These are phyloP conservation scores for Botryotinia globosa DNA, from an alignment of 2,329 filamentous ascomycete genomes.

Conservation along the genomic window DNA sequence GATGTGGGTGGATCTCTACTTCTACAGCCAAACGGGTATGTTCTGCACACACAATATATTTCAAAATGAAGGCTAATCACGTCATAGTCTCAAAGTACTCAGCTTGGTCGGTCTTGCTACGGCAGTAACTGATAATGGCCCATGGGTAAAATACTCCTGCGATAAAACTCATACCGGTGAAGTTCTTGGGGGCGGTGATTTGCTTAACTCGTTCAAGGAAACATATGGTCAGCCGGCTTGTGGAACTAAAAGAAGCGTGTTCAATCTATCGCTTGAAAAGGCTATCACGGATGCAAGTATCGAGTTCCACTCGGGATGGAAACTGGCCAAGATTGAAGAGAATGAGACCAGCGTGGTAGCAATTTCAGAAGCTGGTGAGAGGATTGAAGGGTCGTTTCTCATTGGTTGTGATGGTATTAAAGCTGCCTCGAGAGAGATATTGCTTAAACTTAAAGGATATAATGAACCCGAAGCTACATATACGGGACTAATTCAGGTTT, in stretches of 20 bases:
- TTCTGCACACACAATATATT: neutral
- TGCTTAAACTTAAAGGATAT: conserved; percentile 10
- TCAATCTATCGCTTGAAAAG: conserved; percentile 19
- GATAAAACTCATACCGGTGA: conserved; percentile 6
- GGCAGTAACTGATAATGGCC: neutral
- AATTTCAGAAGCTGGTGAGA: conserved; percentile 10
- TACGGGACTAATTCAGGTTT: conserved; percentile 20
- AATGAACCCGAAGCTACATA: conserved; percentile 17
- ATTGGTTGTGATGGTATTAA: conserved; percentile 26
- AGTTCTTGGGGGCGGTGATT: conserved; percentile 7
- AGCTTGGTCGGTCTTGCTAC: conserved; percentile 2
- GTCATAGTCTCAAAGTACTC: conserved; percentile 19
- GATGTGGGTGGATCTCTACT: conserved; percentile 19
- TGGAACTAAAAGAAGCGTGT: conserved; percentile 15
- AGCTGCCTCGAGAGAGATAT: conserved; percentile 12
- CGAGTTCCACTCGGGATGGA: conserved; percentile 18
- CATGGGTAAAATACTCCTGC: neutral
- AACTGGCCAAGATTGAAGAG: conserved; percentile 19
- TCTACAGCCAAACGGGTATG: conserved; percentile 21
- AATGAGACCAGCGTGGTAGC: conserved; percentile 8
- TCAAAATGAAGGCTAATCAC: neutral
- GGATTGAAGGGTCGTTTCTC: conserved; percentile 20
- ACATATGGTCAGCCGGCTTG: conserved; percentile 21
- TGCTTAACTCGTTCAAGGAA: neutral
- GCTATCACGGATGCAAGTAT: conserved; percentile 6